Percentiles rank a stretch among this genome's conserved stretches.
Conservation (phyloP, 495 filamentous ascomycete genomes). For the Evernia prunastri region DNA sequence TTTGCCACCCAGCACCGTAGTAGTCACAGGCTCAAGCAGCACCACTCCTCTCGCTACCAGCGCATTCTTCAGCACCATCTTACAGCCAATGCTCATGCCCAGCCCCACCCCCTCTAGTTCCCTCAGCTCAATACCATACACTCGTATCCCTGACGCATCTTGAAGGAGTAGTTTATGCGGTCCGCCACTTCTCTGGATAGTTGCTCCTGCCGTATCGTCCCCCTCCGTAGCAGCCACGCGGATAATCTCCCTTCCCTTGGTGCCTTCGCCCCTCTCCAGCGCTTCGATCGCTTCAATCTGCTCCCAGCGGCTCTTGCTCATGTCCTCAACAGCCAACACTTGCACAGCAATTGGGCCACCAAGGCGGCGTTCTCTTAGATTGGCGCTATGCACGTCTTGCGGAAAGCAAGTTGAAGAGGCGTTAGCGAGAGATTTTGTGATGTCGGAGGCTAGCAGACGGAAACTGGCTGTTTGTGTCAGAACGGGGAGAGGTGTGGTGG, state of each 20-base stretch:
- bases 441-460: slow-evolving; percentile 72
- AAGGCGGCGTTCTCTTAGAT: slow-evolving; percentile 49
- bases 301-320: slow-evolving; percentile 69
- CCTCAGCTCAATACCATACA: slow-evolving; percentile 68
- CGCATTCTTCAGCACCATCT: slow-evolving; percentile 62
- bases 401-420: slow-evolving; percentile 52
- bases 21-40: slow-evolving; percentile 59
- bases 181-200: slow-evolving; percentile 37
- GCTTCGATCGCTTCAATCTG: slow-evolving; percentile 83
- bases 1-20: slow-evolving; percentile 73
- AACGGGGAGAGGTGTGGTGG: slow-evolving; percentile 60
- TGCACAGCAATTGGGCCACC: slow-evolving; percentile 63
- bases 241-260: slow-evolving; percentile 75
- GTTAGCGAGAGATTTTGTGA: slow-evolving; percentile 53
- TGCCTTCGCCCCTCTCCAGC: slow-evolving; percentile 72
- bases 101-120: slow-evolving; percentile 57
- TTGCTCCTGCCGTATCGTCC: slow-evolving; percentile 35
- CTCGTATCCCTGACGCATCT: slow-evolving; percentile 63
- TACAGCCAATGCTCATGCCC: slow-evolving; percentile 68
- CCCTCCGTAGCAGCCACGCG: slow-evolving; percentile 54
- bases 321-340: slow-evolving; percentile 76
- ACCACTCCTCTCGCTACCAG: slow-evolving; percentile 70
- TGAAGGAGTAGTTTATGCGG: slow-evolving; percentile 79
- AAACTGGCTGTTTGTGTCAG: slow-evolving; percentile 73
- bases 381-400: slow-evolving; percentile 44